A percentile compares a stretch with the other conserved stretches of the same genome.
These are phyloP conservation scores for Phytophthora idaei DNA, from an alignment of 352 stramenopile species.

Conservation along the genomic window DNA sequence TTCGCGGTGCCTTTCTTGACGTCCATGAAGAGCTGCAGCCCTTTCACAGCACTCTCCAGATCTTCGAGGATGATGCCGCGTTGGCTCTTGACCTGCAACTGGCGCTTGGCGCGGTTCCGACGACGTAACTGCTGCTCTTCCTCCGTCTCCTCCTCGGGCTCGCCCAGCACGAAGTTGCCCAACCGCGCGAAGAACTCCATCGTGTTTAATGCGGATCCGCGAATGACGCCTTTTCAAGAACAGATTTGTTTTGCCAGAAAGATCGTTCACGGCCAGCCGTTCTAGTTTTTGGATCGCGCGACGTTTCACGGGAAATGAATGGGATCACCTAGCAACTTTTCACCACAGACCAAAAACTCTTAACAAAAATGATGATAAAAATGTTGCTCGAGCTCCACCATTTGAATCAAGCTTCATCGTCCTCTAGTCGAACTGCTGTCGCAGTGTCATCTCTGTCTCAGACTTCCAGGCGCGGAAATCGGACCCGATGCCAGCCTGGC, in stretches of 20 bases:
- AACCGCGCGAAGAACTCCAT: conserved; percentile 75
- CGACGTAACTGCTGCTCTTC: conserved; percentile 53
- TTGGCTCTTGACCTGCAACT: conserved; percentile 78
- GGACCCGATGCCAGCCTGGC: conserved; percentile 79
- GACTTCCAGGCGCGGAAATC: conserved; percentile 81
- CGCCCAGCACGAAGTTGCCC: conserved; percentile 48
- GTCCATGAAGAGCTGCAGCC: conserved; percentile 59
- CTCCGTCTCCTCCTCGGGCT: conserved; percentile 60
- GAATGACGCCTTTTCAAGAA: conserved; percentile 4
- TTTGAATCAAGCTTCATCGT: conserved; percentile 2
- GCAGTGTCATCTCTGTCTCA: conserved; percentile 79
- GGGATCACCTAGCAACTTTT: conserved; percentile 3
- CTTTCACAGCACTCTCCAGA: conserved; percentile 68
- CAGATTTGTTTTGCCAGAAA: background rate
- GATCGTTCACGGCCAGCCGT: background rate
- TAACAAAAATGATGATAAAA: background rate
- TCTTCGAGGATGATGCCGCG: conserved; percentile 82
- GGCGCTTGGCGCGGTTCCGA: conserved; percentile 57
- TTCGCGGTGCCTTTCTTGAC: conserved; percentile 32
- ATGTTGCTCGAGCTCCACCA: background rate
- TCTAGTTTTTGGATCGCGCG: conserved; percentile 11
- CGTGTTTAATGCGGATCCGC: conserved; percentile 11
- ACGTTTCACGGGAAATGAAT: conserved; percentile 1
- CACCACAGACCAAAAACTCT: background rate
- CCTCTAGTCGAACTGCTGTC: conserved; percentile 76